Evolutionary conservation across 2,329 filamentous ascomycete species (phyloP), one percentile per base, ranked within the genome.

Genomic region (Botrytis galanthina): DNA sequence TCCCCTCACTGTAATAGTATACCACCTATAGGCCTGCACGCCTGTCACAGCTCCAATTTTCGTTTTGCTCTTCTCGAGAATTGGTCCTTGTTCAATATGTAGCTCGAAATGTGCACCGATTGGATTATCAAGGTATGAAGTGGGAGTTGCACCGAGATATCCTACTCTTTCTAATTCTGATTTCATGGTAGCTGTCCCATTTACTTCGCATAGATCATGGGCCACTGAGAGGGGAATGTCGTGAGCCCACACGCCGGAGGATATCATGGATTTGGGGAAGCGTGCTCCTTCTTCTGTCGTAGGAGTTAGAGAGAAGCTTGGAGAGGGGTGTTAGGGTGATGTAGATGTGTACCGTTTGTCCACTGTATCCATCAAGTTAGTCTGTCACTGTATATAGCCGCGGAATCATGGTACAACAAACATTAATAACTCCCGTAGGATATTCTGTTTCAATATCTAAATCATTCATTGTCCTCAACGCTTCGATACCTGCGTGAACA

Each of bases 71-170:
- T 86, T 86, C 78, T 95, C 90, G 1, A 97, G 86, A 48, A 93
- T 88, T 0, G 93, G 92, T 0, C 93, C 93, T 80, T 97, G 94
- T 80, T 97, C 93, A 71, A 95, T 95, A 79, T 96, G 93, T 16
- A 96, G 85, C 81, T 95, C 93, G 78, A 95, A 95, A 81, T 95
- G 92, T 0, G 92, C 92, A 0, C 88, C 91, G 82, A 94, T 89
- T 0, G 91, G 91, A 26, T 86, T 88, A 46, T 85, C 83, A 75
- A 86, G 84, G 80, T 91, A 85, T 71, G 85, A 89, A 35, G 88
- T 87, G 14, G 87, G 85, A 0, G 85, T 82, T 0, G 82, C 77
- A 22, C 92, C 93, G 0, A 93, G 82, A 76, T 93, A 94, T 0
- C 90, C 90, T 69, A 94, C 94, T 22, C 91, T 86, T 79, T 92